Evolutionary conservation across 2,329 filamentous ascomycete genomes (phyloP).

Genomic region (Berkeleyomyces rouxiae): DNA sequence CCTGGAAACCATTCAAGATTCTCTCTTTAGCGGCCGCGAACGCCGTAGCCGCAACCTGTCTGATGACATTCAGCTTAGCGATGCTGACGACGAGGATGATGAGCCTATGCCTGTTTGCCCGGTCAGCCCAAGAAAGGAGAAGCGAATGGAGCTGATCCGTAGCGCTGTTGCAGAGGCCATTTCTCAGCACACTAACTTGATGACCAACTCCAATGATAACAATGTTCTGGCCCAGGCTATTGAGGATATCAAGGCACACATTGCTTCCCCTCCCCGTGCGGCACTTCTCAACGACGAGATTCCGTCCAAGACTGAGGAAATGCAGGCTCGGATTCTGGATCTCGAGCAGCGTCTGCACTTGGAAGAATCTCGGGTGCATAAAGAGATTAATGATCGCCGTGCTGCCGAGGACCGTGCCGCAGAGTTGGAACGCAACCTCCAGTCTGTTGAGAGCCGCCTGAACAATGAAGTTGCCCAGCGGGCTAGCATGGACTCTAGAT

Average conservation of each 20-base stretch:
- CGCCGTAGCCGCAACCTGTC: constrained; percentile 50
- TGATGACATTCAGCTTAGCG: constrained; percentile 59
- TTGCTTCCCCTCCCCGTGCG: constrained; percentile 30
- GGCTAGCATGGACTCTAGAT: constrained; percentile 40
- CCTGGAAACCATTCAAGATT: constrained; percentile 57
- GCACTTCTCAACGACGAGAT: constrained; percentile 32
- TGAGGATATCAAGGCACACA: constrained; percentile 34
- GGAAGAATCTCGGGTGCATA: constrained; percentile 32
- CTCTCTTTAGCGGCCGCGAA: constrained; percentile 43
- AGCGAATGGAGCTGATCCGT: constrained; percentile 68
- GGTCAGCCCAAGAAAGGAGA: constrained; percentile 62
- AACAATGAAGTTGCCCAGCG: constrained; percentile 46
- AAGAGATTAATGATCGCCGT: constrained; percentile 32
- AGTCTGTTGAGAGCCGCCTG: constrained; percentile 40
- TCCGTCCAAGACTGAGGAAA: constrained; percentile 34
- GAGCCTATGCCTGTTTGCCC: constrained; percentile 48
- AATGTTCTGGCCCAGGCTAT: constrained; percentile 47
- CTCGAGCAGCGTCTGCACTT: constrained; percentile 39
- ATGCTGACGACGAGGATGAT: constrained; percentile 89
- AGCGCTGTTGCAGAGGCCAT: constrained; percentile 58
- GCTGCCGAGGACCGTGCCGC: constrained; percentile 36
- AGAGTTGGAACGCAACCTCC: constrained; percentile 37
- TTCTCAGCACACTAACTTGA: constrained; percentile 33
- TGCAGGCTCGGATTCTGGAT: constrained; percentile 42
- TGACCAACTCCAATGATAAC: constrained; percentile 20